A percentile compares a stretch with the other conserved stretches of the same genome.
Conservation (phyloP, 805 yeast species). For the Metschnikowia sp. region DNA sequence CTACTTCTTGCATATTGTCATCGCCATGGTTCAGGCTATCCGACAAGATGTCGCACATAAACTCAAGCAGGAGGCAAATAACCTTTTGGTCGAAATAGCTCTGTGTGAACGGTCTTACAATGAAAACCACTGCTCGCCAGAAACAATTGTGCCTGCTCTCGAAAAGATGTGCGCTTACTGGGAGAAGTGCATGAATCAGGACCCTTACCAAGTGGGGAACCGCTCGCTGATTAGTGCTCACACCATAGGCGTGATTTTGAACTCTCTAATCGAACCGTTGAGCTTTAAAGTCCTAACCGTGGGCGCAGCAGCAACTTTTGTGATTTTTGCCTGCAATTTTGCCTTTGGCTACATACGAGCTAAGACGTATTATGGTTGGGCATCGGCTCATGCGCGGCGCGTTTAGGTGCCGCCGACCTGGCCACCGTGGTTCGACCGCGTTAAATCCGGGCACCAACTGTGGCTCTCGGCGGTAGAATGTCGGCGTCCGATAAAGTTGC, state of each 20-base stretch:
- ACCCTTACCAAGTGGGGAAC: slow-evolving; percentile 48
- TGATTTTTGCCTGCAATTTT: slow-evolving; percentile 56
- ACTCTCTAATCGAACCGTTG: slow-evolving; percentile 65
- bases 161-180: slow-evolving; percentile 55
- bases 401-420: not conserved
- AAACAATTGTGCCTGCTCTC: slow-evolving; percentile 55
- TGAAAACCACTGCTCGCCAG: slow-evolving; percentile 57
- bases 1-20: slow-evolving; percentile 43
- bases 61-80: slow-evolving; percentile 46
- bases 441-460: not conserved
- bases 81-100: slow-evolving; percentile 48
- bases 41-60: slow-evolving; percentile 51
- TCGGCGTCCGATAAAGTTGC: not conserved
- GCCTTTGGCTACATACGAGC: slow-evolving; percentile 66
- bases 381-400: slow-evolving; percentile 9
- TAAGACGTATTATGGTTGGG: slow-evolving; percentile 42
- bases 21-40: slow-evolving; percentile 45
- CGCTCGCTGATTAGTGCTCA: slow-evolving; percentile 56
- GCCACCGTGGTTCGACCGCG: not conserved
- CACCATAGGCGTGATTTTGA: slow-evolving; percentile 57
- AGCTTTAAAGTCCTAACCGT: slow-evolving; percentile 56
- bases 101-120: slow-evolving; percentile 50
- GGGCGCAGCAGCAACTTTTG: slow-evolving; percentile 40
- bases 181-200: slow-evolving; percentile 64
- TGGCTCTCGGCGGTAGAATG: not conserved